Conservation (phyloP, 441 rosid species). For the Flueggea neowawraea region DNA sequence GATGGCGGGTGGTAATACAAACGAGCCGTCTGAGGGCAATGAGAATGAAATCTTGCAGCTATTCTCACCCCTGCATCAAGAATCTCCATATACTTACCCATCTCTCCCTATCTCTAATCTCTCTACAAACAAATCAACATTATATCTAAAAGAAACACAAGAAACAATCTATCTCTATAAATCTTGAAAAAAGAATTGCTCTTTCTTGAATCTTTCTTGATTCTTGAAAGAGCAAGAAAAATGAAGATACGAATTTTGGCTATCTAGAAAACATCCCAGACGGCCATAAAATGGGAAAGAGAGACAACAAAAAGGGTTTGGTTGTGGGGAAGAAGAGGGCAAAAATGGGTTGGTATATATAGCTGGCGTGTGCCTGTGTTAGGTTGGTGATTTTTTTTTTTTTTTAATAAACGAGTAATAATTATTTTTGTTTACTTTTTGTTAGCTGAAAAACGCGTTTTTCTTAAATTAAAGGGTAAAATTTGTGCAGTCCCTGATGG, state of each 20-base stretch:
- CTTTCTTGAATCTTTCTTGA: neutral
- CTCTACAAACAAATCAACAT: too few species aligned
- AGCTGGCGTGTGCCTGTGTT: neutral
- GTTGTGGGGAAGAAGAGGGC: neutral
- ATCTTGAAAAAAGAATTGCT: neutral
- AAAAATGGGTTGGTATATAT: neutral
- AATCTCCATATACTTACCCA: slow-evolving; percentile 72
- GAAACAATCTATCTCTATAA: too few species aligned
- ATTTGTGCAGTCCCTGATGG: too few species aligned
- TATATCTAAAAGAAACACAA: neutral
- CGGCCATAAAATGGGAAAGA: neutral
- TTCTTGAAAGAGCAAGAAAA: too few species aligned
- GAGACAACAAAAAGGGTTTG: neutral
- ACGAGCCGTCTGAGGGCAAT: slow-evolving; percentile 90
- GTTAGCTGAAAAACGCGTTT: too few species aligned
- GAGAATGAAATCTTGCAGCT: slow-evolving; percentile 76
- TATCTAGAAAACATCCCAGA: too few species aligned
- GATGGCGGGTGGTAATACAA: slow-evolving; percentile 83
- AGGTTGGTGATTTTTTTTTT: neutral
- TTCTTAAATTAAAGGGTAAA: too few species aligned
- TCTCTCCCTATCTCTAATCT: slow-evolving; percentile 3
- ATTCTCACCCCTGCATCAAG: slow-evolving; percentile 70
- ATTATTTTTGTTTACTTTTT: too few species aligned
- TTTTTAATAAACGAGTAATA: too few species aligned
- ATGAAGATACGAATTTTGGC: too few species aligned